Evolutionary conservation across 2,329 filamentous ascomycete species (phyloP).

Genomic region (Colletotrichum gloeosporioides): DNA sequence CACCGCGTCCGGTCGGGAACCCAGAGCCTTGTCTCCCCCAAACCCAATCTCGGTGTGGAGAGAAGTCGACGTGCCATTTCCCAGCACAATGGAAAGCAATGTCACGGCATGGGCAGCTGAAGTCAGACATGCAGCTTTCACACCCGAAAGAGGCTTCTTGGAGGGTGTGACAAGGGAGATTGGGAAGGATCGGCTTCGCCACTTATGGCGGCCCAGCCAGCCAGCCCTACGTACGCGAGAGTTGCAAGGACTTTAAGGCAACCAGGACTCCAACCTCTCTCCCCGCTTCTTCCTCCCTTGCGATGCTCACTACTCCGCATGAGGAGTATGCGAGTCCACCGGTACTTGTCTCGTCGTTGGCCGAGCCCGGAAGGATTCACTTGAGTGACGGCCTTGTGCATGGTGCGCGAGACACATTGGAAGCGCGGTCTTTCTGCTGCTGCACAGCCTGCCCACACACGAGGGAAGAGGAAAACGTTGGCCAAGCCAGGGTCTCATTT

Average conservation of each 20-base stretch:
- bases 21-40: neutral
- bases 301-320: neutral
- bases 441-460: neutral
- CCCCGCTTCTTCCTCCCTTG: neutral
- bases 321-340: neutral
- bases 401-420: neutral
- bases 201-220: neutral
- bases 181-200: neutral
- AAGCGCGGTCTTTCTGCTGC: neutral
- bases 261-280: neutral
- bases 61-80: neutral
- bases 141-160: neutral
- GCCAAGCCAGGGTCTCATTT: neutral
- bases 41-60: neutral
- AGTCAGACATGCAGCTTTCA: neutral
- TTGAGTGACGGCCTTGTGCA: conserved; percentile 1
- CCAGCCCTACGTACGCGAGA: neutral
- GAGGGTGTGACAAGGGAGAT: neutral
- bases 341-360: neutral
- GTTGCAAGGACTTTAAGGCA: neutral
- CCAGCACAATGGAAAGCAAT: neutral
- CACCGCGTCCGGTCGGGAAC: neutral
- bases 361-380: conserved; percentile 1
- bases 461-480: neutral
- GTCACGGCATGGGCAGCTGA: neutral